Evolutionary conservation across 2,329 filamentous ascomycete genomes (phyloP), one percentile per base, ranked within the genome.

Genomic region (Arthrobotrys pseudoclavata): DNA sequence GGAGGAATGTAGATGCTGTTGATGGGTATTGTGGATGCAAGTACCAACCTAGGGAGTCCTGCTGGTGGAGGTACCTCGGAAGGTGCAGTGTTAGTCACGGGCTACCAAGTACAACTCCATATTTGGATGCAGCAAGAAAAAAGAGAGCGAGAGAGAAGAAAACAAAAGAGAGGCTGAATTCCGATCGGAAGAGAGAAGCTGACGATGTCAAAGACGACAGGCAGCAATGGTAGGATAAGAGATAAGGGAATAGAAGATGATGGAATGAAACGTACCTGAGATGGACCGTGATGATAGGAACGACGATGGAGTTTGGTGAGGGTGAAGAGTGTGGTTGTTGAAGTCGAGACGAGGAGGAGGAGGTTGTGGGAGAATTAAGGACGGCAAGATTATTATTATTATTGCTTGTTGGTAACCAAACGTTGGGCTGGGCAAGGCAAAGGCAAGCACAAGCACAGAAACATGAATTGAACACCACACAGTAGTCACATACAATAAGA

Each of bases 61-160:
- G 72, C 70, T 70, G 72, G 72, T 50, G 60, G 63, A 70, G 66
- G 72, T 76, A 76, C 66, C 66, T 63, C 57, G 48, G 64, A 60
- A 42, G 57, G 53, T 69, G 66, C 55, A 42, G 48, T 64, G 48
- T 75, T 75, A 75, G 70, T 63, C 57, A 68, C 72, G 20, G 60
- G 61, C 57, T 22, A 64, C 72, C 40, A 64, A 50, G 72, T 70
- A 76, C 64, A 45, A 76, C 72, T 64, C 72, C 70, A 76, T 76
- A 76, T 76, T 76, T 76, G 72, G 72, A 34, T 45, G 60, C 48
- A 57, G 52, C 45, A 69, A 67, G 64, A 64, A 55, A 57, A 40
- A 9, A 34, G 53, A 18, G 34, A 37, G 45, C 15, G 45, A 62
- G n/a, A 26, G 42, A 24, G 15, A 55, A 24, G 20, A 12, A 48